These are phyloP conservation scores for Pouteria glomerata DNA, from an alignment of 148 eudicot genomes.

Conservation along the genomic window DNA sequence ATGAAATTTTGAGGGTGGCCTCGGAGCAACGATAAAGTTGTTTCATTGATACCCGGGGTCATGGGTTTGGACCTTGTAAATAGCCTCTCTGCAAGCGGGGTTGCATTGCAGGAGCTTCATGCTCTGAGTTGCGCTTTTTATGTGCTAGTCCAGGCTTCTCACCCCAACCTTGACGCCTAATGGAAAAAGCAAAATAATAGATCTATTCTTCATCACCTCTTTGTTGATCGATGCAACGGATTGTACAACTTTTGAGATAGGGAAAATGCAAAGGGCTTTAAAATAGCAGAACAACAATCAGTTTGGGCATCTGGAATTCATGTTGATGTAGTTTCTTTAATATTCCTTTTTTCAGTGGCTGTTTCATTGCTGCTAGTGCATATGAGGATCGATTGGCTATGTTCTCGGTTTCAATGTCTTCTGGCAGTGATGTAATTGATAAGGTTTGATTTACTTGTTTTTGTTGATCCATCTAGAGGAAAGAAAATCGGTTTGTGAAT, in stretches of 20 bases:
- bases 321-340: slow-evolving; percentile 7
- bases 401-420: slow-evolving; percentile 59
- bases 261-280: not conserved
- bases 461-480: not conserved
- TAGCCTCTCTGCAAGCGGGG: too few species aligned
- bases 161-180: not conserved
- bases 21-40: too few species aligned
- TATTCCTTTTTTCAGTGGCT: slow-evolving; percentile 56
- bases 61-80: too few species aligned
- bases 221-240: not conserved
- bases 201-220: not conserved
- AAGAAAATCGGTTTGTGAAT: not conserved
- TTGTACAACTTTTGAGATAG: not conserved
- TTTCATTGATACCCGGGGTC: too few species aligned
- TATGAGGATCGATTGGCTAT: slow-evolving; percentile 72
- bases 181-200: not conserved
- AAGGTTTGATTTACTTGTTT: slow-evolving; percentile 45
- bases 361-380: slow-evolving; percentile 81
- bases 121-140: too few species aligned
- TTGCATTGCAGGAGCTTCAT: too few species aligned
- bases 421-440: slow-evolving; percentile 62
- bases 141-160: not conserved
- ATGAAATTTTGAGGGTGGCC: too few species aligned
- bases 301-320: not conserved
- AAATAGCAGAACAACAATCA: not conserved